These are phyloP conservation scores for Lineolata rhizophorae DNA, from an alignment of 495 filamentous ascomycete genomes.

Conservation along the genomic window DNA sequence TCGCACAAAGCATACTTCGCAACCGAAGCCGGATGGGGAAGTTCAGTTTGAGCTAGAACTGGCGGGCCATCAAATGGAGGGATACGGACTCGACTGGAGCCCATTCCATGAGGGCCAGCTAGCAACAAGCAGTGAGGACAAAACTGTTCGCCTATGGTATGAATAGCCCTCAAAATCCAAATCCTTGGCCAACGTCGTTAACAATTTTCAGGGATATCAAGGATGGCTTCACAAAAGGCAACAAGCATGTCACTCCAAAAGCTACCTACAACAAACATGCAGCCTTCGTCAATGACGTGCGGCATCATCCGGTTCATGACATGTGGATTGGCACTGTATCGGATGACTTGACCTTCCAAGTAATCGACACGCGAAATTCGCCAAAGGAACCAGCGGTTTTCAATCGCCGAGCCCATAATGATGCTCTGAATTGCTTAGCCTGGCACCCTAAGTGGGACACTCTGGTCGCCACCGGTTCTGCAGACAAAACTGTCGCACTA, in stretches of 20 bases:
- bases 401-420: constrained; percentile 41
- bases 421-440: constrained; percentile 83
- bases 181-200: background rate
- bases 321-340: constrained; percentile 81
- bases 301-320: constrained; percentile 67
- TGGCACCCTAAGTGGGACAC: constrained; percentile 82
- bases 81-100: constrained; percentile 90
- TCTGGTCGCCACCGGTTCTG: constrained; percentile 76
- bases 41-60: constrained; percentile 75
- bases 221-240: constrained; percentile 35
- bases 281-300: constrained; percentile 88
- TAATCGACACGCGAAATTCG: constrained; percentile 57
- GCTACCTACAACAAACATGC: constrained; percentile 71
- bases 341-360: constrained; percentile 81
- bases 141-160: constrained; percentile 77
- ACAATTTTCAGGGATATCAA: constrained; percentile 45
- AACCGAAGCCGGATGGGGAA: constrained; percentile 36
- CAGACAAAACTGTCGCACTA: constrained; percentile 80
- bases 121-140: constrained; percentile 74
- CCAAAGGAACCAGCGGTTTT: constrained; percentile 41
- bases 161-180: constrained; percentile 9
- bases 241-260: constrained; percentile 44
- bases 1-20: constrained; percentile 71
- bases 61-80: constrained; percentile 68
- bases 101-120: constrained; percentile 64